Evolutionary conservation across 805 yeast genomes (phyloP), one percentile per base, ranked within the genome.

Genomic region (Yamadazyma ubonensis): DNA sequence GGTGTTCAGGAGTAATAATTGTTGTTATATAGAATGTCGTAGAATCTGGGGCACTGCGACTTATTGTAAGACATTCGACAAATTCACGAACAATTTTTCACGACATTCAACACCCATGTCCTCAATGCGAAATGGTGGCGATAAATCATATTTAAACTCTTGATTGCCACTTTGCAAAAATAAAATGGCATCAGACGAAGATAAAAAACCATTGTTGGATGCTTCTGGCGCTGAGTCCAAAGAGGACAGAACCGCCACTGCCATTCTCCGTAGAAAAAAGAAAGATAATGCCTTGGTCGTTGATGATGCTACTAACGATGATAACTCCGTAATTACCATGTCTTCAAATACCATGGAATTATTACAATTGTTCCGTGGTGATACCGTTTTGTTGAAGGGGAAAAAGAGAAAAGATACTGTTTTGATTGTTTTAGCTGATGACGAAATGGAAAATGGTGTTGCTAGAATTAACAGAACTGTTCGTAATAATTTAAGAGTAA

Each of bases 381-480:
- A 93, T 61, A 93, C 98, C 25, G 98, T 93, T 15, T 73, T 89
- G 45, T 96, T 93, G 52, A 91, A 90, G 70, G 99, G 99, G 57
- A 93, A 93, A 75, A 93, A 88, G 79, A 82, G 99, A 71, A 90
- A 85, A 64, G 99, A 93, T 59, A 93, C 99, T 17, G 98, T 93
- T 11, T 76, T 93, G 63, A 87, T 93, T 63, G 99, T 91, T 25
- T 75, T 93, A 53, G 89, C 95, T 26, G 98, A 93, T 61, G 99
- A 93, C 60, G 98, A 91, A 57, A 79, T 93, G 70, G 96, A 87
- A 55, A 96, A 90, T 58, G 98, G 98, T 43, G 84, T 87, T 41
- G 93, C 95, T 53, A 76, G 98, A 63, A 72, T 93, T 59, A 93
- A 93, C 73, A 82, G 99, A 61, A 93, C 90, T 55, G 96, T 91